Conservation (phyloP, 345 rosid species). For the Populus tremula region DNA sequence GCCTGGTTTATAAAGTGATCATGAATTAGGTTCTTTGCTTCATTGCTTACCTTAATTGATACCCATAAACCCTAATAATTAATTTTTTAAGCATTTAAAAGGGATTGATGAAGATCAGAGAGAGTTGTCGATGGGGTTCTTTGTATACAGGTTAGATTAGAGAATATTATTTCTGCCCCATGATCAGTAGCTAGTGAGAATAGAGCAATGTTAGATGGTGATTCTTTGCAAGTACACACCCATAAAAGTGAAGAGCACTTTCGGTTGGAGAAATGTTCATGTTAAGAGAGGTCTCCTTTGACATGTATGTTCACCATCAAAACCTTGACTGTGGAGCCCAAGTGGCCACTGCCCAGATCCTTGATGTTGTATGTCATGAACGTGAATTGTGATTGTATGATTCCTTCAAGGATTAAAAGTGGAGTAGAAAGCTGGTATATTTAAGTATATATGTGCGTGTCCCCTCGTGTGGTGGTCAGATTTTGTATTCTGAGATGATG, state of each 20-base stretch:
- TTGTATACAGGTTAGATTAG: slow-evolving; percentile 1
- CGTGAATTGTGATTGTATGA: background rate
- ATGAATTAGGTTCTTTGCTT: background rate
- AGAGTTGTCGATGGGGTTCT: background rate
- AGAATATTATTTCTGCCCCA: background rate
- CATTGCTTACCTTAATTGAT: slow-evolving; percentile 13
- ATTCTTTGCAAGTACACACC: slow-evolving; percentile 3
- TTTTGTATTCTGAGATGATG: slow-evolving; percentile 4
- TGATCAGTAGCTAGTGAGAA: background rate
- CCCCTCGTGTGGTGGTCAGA: slow-evolving; percentile 32
- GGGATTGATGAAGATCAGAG: background rate
- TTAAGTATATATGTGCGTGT: background rate
- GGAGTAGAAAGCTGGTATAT: slow-evolving; percentile 11
- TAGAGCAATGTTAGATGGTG: background rate
- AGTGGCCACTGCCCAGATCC: background rate
- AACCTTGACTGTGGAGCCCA: background rate
- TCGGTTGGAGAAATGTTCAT: background rate
- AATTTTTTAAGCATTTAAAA: slow-evolving; percentile 4
- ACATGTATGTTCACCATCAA: background rate
- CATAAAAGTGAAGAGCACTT: slow-evolving; percentile 1
- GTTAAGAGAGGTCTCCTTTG: background rate
- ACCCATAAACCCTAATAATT: background rate
- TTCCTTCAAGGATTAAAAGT: background rate
- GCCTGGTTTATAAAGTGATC: slow-evolving; percentile 12
- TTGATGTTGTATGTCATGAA: background rate